phyloP scores from a whole-genome alignment of 208 protist species.

The Leishmania arabica region DNA sequence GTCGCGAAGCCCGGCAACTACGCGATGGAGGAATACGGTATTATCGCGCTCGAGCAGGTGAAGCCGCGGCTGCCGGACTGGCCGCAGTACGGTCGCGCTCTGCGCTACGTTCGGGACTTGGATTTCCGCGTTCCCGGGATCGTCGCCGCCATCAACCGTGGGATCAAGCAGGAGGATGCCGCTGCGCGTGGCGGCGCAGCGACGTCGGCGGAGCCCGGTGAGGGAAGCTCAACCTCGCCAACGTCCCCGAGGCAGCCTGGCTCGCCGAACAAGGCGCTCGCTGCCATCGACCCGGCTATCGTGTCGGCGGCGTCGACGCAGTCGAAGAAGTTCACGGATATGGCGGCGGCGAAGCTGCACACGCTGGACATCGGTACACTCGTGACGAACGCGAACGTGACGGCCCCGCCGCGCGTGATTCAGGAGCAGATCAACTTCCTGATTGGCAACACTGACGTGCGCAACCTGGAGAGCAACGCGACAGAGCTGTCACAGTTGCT shows the following conservation, averaged over 20 bases:
- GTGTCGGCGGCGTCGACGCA: conserved; percentile 37
- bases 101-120: conserved; percentile 86
- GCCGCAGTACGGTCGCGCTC: conserved; percentile 91
- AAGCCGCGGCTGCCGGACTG: conserved; percentile 95
- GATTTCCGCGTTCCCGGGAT: conserved; percentile 91
- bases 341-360: conserved; percentile 74
- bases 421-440: conserved; percentile 94
- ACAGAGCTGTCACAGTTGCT: conserved; percentile 79
- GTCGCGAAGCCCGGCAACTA: conserved; percentile 88
- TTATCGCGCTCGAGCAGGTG: conserved; percentile 96
- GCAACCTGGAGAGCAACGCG: conserved; percentile 85
- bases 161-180: conserved; percentile 77
- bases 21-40: conserved; percentile 96
- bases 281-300: conserved; percentile 76
- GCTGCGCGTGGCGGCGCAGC: conserved; percentile 28
- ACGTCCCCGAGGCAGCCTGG: conserved; percentile 23
- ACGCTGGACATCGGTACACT: conserved; percentile 86
- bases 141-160: conserved; percentile 85
- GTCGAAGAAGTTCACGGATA: conserved; percentile 45
- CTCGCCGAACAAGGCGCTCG: conserved; percentile 29
- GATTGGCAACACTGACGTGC: conserved; percentile 89
- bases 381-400: conserved; percentile 72
- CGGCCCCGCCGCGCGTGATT: conserved; percentile 82
- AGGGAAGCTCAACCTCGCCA: conserved; percentile 27
- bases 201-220: conserved; percentile 13